phyloP scores from a whole-genome alignment of 2,329 filamentous ascomycete species.

The Lasiodiplodia sp. region DNA sequence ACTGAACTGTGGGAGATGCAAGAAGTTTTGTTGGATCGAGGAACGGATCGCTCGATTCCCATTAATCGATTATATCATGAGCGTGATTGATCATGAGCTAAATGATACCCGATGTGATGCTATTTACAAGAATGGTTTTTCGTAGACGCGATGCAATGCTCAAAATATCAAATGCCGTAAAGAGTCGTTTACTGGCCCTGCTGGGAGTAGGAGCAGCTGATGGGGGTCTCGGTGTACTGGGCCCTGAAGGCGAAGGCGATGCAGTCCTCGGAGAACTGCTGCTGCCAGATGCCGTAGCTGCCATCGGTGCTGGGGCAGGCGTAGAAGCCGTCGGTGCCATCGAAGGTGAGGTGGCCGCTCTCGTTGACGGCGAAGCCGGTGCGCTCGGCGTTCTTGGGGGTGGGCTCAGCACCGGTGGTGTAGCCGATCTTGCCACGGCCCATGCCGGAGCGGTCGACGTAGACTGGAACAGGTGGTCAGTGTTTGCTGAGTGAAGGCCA shows the following conservation, averaged over 20 bases:
- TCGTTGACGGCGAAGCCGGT: slow-evolving; percentile 56
- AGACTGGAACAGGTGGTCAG: background rate
- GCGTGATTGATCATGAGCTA: background rate
- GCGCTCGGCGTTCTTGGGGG: slow-evolving; percentile 54
- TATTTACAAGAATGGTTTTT: slow-evolving; percentile 5
- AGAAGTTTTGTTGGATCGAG: slow-evolving; percentile 6
- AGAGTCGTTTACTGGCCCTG: slow-evolving; percentile 3
- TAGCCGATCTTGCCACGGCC: slow-evolving; percentile 64
- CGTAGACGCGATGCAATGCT: slow-evolving; percentile 11
- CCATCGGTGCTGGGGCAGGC: slow-evolving; percentile 57
- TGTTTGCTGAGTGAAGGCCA: background rate
- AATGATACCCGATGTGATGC: slow-evolving; percentile 1
- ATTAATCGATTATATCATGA: slow-evolving; percentile 23
- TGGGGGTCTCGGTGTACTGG: slow-evolving; percentile 5
- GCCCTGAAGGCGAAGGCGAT: slow-evolving; percentile 1
- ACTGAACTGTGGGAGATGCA: background rate
- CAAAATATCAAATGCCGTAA: background rate
- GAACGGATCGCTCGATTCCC: background rate
- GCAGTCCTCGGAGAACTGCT: slow-evolving; percentile 26
- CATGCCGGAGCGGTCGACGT: slow-evolving; percentile 35
- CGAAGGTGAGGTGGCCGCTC: slow-evolving; percentile 56
- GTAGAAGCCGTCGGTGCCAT: slow-evolving; percentile 51
- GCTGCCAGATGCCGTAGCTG: slow-evolving; percentile 47
- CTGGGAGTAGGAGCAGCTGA: slow-evolving; percentile 22
- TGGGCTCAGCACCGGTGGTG: slow-evolving; percentile 53